Base-by-base conservation (phyloP, 495 filamentous ascomycete species). In the Hyaloscypha bicolor region DNA sequence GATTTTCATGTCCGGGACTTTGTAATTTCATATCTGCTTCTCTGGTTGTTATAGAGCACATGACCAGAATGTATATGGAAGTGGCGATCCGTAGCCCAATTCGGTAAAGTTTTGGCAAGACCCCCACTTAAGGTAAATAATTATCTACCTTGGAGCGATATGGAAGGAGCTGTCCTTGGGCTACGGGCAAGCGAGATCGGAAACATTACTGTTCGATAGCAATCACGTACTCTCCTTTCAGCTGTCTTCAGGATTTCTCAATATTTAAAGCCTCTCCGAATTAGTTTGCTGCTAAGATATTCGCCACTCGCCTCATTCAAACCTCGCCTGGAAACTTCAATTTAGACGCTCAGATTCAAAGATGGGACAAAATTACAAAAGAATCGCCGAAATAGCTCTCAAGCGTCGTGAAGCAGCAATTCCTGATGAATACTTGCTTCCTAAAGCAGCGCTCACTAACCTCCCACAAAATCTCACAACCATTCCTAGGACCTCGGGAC, bases 341-440 rank as follows among this genome's bases (percentile, higher is more conserved):
- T 19, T 48, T 14, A 3, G 16, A 19, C 11, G 16, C 3, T 48
- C 42, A 16, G 11, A 14, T 48, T 14, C 42, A 48, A 48, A 48
- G 12, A 74, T 71, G 69, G 72, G 69, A 53, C 69, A 74, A 60
- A 25, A 74, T 42, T 74, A 74, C 48, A 68, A 74, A 62, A 69
- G 72, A 62, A 64, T 74, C 32, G 66, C 72, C 29, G 69, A 21
- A 25, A 68, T 68, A 45, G 69, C 72, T 29, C 69, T 68, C n/a
- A 70, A 68, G 30, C 63, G 72, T n/a, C 60, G 72, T 63, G 69
- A 74, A 66, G 67, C 53, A 31, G 69, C 72, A 1, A 69, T 72
- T 21, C 69, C 72, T 5, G 72, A 71, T 53, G 69, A 74, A 12
- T 71, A 70, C 31, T 63, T 71, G 5, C 69, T 74, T 33, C 64